These are phyloP conservation scores for Pyrenophora seminiperda DNA, from an alignment of 2,329 filamentous ascomycete species.

Conservation along the genomic window DNA sequence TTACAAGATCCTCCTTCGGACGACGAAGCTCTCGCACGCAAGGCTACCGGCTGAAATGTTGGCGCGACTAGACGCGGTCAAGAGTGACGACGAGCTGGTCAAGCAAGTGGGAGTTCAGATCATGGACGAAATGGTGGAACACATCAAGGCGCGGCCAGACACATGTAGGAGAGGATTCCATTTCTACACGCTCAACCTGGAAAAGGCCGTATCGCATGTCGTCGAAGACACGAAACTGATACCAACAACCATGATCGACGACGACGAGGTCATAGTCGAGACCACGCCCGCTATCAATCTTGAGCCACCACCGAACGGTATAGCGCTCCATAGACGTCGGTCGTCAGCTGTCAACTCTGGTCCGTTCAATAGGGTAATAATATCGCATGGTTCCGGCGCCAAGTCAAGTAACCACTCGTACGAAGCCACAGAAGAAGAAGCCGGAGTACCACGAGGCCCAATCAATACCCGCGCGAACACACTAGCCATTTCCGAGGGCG, in stretches of 20 bases:
- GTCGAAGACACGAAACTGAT: constrained; percentile 86
- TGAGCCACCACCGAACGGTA: constrained; percentile 35
- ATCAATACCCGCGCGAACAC: constrained; percentile 82
- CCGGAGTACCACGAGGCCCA: constrained; percentile 71
- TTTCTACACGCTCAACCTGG: constrained; percentile 95
- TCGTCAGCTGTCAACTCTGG: constrained; percentile 82
- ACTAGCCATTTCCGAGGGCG: constrained; percentile 90
- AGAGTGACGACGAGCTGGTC: constrained; percentile 79
- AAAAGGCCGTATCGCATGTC: constrained; percentile 94
- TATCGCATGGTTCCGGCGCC: constrained; percentile 65
- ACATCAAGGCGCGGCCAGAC: constrained; percentile 68
- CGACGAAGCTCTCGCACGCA: constrained; percentile 92
- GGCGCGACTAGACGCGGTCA: constrained; percentile 71
- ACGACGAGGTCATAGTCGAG: constrained; percentile 56
- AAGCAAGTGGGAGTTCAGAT: constrained; percentile 83
- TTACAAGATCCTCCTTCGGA: constrained; percentile 92
- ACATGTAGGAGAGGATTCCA: constrained; percentile 72
- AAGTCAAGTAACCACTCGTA: constrained; percentile 55
- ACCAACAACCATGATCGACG: constrained; percentile 55
- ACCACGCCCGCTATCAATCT: constrained; percentile 50
- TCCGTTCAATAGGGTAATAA: constrained; percentile 84
- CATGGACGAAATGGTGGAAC: constrained; percentile 79
- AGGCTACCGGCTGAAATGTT: constrained; percentile 74
- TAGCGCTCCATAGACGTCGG: constrained; percentile 57
- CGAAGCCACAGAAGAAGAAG: constrained; percentile 77